Percentiles rank a stretch among this genome's conserved stretches.
Conservation (phyloP, 306 rosid species). For the Cicer judaicum region DNA sequence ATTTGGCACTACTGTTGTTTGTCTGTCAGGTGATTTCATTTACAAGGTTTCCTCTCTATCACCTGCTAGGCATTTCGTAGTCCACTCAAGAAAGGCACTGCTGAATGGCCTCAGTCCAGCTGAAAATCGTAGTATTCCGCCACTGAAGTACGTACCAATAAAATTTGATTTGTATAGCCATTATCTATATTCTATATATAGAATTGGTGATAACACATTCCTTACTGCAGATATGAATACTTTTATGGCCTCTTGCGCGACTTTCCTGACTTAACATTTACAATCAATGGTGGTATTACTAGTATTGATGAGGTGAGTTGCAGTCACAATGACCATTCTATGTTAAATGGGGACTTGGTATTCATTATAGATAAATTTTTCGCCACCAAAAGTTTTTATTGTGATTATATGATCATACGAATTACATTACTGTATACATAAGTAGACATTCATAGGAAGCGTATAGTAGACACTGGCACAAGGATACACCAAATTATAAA, state of each 20-base stretch:
- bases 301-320: conserved; percentile 80
- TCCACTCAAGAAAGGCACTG: conserved; percentile 95
- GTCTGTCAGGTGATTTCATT: conserved; percentile 84
- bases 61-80: conserved; percentile 86
- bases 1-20: conserved; percentile 19
- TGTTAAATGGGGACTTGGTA: conserved; percentile 34
- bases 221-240: conserved; percentile 79
- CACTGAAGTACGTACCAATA: conserved; percentile 72
- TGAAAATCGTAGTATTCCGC: conserved; percentile 95
- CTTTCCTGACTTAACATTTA: conserved; percentile 95
- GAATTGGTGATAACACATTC: conserved; percentile 30
- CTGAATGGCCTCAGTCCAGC: conserved; percentile 96
- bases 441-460: conserved; percentile 11
- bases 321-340: conserved; percentile 32
- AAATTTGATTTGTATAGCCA: conserved; percentile 29
- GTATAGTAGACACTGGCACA: background rate
- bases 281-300: conserved; percentile 93
- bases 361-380: conserved; percentile 14
- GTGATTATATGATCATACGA: conserved; percentile 12
- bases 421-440: background rate
- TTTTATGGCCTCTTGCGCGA: conserved; percentile 90
- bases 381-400: background rate
- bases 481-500: background rate
- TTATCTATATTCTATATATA: conserved; percentile 26
- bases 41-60: conserved; percentile 94